Base-by-base conservation (phyloP, 768 basidiomycete species). In the Pleurotus pulmonarius region DNA sequence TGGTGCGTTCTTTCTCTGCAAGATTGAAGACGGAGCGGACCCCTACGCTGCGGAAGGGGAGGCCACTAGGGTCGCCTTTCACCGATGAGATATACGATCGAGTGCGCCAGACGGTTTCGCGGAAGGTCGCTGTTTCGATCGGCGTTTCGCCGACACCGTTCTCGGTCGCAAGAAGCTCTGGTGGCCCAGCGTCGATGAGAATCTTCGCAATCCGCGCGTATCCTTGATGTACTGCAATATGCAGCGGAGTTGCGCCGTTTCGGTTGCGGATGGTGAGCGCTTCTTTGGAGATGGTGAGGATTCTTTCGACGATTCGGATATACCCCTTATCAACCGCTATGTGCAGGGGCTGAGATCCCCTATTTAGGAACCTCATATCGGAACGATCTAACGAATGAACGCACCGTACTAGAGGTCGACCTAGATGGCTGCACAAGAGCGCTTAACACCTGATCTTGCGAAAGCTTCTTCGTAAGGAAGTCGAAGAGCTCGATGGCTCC, bases 201-300 rank as follows among this genome's bases (percentile, higher is more conserved):
- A 70, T 49, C 25, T 71, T 58, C 1, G 73, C 69, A 7, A 81
- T 78, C 18, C 70, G 61, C 0, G 70, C 18, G 56, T 59, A 73
- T 18, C 71, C 68, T 0, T 55, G 25, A 6, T 69, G 69, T 20
- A 77, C 71, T 0, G 83, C 81, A 24, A 70, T 57, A 60, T 85
- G 84, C 2, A 86, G 68, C 2, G 82, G 77, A 0, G 74, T 82
- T n/a, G 72, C 76, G 0, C 82, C 85, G 45, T 75, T 70, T 25
- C 70, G 69, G 61, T 86, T 77, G 29, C 73, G 77, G 6, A 72
- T 61, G 3, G 76, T 61, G 24, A 77, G 67, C 4, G 71, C 62
- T 0, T 73, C 57, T 41, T 67, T 69, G 5, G 72, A 70, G 46
- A 73, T 75, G 3, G 70, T 66, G 12, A 82, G 60, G 34, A 83